These are phyloP conservation scores for Bolboschoenoplectus hybrid DNA, from an alignment of 202 grass and related monocot genomes.

Conservation along the genomic window DNA sequence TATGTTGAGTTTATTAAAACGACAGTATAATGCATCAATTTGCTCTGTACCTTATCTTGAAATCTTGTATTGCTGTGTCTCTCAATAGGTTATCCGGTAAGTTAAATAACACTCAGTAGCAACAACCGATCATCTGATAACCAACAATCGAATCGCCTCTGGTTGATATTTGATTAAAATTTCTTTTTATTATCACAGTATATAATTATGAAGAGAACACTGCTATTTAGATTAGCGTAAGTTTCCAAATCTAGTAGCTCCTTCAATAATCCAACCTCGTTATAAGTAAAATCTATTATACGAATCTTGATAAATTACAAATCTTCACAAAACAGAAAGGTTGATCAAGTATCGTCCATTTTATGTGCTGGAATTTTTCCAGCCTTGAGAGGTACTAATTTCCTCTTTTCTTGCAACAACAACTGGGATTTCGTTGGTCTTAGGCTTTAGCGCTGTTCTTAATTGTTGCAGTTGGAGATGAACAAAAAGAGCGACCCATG, in stretches of 20 bases:
- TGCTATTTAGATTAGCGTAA: conserved; percentile 1
- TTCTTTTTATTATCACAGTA: not conserved
- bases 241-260: not conserved
- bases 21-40: not conserved
- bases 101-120: not conserved
- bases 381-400: too few relatives aligned
- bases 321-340: too few relatives aligned
- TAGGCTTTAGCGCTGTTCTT: not conserved
- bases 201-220: not conserved
- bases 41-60: not conserved
- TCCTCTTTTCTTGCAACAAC: too few relatives aligned
- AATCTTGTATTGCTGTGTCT: not conserved
- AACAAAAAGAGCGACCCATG: not conserved
- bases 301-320: too few relatives aligned
- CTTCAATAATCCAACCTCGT: not conserved
- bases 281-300: not conserved
- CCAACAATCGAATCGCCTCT: too few relatives aligned
- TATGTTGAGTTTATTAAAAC: not conserved
- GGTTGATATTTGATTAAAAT: too few relatives aligned
- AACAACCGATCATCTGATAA: not conserved
- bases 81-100: not conserved
- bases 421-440: too few relatives aligned
- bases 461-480: not conserved
- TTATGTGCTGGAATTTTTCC: too few relatives aligned
- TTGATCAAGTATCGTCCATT: too few relatives aligned